Base-by-base conservation (phyloP, 2,329 filamentous ascomycete genomes). In the Teratosphaeria viscida region DNA sequence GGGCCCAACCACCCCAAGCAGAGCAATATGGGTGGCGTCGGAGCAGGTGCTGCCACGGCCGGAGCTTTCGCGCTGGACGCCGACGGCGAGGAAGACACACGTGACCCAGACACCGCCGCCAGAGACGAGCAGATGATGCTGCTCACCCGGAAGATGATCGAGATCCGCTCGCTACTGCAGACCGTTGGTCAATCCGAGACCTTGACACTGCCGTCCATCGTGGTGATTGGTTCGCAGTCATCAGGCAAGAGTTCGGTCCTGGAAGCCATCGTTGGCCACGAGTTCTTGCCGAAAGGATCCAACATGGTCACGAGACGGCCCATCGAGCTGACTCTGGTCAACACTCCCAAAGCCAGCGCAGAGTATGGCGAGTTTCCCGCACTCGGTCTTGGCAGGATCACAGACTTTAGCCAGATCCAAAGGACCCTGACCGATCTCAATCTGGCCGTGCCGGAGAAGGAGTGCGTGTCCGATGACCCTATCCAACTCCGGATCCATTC, bases 71-170 rank as follows among this genome's bases (percentile, higher is more conserved):
- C 87, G 43, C 87, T 92, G 67, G 85, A 90, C 26, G 80, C 86
- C 60, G 83, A 85, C 2, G 76, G 79, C 3, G 80, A 83, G 47
- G 84, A 92, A 39, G 84, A 87, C 63, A 74, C 79, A 4, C 79
- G 85, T 59, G 78, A 80, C 8, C 79, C 77, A 23, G 84, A 87
- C 59, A 85, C 88, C 69, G 80, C 82, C 55, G 89, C 90, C 19
- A 85, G 85, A 68, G 94, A 99, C 69, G 94, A 99, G 72, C 94
- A 99, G 75, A 99, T 99, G 92, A 99, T 99, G 94, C 81, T 96
- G 66, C 79, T 99, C 70, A 99, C 95, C 1, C 92, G 94, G 78
- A 97, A 97, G 77, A 99, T 99, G 94, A 99, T 99, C 70, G 94
- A 99, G 78, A 97, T 99, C 60, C 82, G 95, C 66, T 92, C 87